Base-by-base conservation (phyloP, 495 filamentous ascomycete genomes). In the Cercophora samala region DNA sequence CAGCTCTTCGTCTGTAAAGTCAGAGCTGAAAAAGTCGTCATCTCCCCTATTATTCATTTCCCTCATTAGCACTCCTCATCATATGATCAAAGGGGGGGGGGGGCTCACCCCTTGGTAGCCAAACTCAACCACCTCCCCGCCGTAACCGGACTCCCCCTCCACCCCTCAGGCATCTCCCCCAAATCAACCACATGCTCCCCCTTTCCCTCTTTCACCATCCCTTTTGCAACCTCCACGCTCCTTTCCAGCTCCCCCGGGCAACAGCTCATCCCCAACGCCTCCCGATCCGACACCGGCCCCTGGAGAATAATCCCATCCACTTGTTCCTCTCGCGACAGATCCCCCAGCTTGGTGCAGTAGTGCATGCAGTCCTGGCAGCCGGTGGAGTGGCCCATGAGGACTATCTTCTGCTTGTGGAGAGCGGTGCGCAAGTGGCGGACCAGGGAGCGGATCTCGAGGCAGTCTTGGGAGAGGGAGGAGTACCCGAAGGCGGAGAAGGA, bases 21-120 rank as follows among this genome's bases (percentile, higher is more conserved):
- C 91, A 6, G 90, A 90, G 66, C 89, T 91, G 79, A 97, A 99
- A 68, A 90, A 90, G 75, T 98, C 95, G 77, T 99, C 94, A 59
- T 89, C 88, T 15, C 91, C 89, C 67, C 76, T 87, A 71, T 19
- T 23, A n/a, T n/a, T n/a, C n/a, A n/a, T 56, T 17, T 46, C 6
- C 11, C n/a, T 5, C 15, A 22, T 56, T 5, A 56, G 53, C n/a
- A n/a, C n/a, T n/a, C n/a, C n/a, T n/a, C n/a, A n/a, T n/a, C n/a
- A n/a, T n/a, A n/a, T n/a, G n/a, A n/a, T n/a, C n/a, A n/a, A n/a
- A n/a, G n/a, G 58, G 22, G 26, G 58, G 58, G 29, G 18, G 58
- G 59, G 23, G 78, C 81, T 62, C 71, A 83, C 81, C 79, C 78
- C 17, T 83, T 81, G 52, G 83, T 87, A 6, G 82, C 84, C 23